Evolutionary conservation across 2,329 filamentous ascomycete species (phyloP), one percentile per base, ranked within the genome.

Genomic region (Thielaviopsis ethacetica): DNA sequence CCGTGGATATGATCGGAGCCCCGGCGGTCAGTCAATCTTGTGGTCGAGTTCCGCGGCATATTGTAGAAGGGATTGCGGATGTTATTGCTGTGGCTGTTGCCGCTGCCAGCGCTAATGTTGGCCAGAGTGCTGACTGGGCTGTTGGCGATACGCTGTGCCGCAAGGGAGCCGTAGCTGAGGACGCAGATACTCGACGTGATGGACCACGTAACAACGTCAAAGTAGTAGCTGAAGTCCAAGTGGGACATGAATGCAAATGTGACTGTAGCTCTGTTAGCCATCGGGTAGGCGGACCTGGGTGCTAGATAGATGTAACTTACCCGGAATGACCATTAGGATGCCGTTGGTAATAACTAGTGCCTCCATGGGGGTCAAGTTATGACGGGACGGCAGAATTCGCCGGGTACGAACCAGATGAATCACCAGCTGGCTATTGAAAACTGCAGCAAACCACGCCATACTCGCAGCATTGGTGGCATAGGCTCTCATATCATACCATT

Each of bases 331-430:
- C 79, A 81, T 81, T 58, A 82, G 68, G 1, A 79, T 63, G 12
- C 77, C 78, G 44, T 81, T 81, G 54, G 76, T 77, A 64, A 80
- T 75, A 56, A 79, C 71, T 24, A 81, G 69, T 7, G 79, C 72
- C 63, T 82, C 78, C 71, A 81, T 76, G 5, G 76, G 72, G 0
- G 68, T 75, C 47, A 81, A 65, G 0, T 71, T 67, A 54, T 68
- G 68, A 3, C 71, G 67, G 0, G 68, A 68, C 0, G 73, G 72
- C 1, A 81, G 68, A 6, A 81, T 66, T 53, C 72, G 74, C 26
- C 76, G 70, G 62, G 76, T 76, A 9, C 68, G 65, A 51, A 72
- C 66, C 61, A 81, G 70, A 64, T 81, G 78, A 21, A 69, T 63
- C 55, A 75, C 66, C 10, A 81, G 69, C 59, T 79, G 75, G 59